Conservation (phyloP, 2,329 filamentous ascomycete genomes). For the Pseudofabraea citricarpa region DNA sequence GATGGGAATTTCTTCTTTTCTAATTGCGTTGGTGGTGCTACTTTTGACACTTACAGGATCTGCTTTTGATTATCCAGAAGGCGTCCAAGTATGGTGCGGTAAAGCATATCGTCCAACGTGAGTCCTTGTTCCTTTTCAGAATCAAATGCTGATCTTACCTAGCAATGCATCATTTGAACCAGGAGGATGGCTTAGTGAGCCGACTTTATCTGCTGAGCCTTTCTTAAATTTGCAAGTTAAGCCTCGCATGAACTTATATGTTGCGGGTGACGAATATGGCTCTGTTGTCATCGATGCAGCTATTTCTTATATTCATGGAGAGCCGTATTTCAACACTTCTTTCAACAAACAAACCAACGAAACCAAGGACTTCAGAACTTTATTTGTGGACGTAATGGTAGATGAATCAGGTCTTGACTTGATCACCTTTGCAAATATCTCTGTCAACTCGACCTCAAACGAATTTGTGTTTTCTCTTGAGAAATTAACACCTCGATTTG, state of each 20-base stretch:
- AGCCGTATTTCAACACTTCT: slow-evolving; percentile 22
- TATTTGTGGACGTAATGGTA: slow-evolving; percentile 24
- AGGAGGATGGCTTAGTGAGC: slow-evolving; percentile 38
- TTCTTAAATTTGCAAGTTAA: slow-evolving; percentile 36
- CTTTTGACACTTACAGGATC: background rate
- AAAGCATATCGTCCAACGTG: slow-evolving; percentile 1
- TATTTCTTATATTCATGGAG: slow-evolving; percentile 32
- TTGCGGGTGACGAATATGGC: slow-evolving; percentile 31
- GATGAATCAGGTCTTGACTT: slow-evolving; percentile 17
- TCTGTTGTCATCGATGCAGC: slow-evolving; percentile 36
- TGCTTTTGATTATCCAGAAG: background rate
- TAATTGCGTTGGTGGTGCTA: background rate
- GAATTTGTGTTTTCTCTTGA: slow-evolving; percentile 30
- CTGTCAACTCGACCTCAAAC: slow-evolving; percentile 30
- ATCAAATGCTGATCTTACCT: background rate
- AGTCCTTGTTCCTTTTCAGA: slow-evolving; percentile 9
- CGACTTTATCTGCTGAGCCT: slow-evolving; percentile 27
- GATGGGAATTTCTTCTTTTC: background rate
- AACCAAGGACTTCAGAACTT: slow-evolving; percentile 11
- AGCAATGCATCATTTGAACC: slow-evolving; percentile 43
- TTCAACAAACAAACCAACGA: slow-evolving; percentile 14
- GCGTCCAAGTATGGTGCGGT: background rate
- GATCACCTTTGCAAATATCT: slow-evolving; percentile 20
- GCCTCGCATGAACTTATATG: slow-evolving; percentile 41
- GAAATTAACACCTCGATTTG: slow-evolving; percentile 17